Conservation (phyloP, 495 filamentous ascomycete genomes). For the Aspergillus haitiensis region DNA sequence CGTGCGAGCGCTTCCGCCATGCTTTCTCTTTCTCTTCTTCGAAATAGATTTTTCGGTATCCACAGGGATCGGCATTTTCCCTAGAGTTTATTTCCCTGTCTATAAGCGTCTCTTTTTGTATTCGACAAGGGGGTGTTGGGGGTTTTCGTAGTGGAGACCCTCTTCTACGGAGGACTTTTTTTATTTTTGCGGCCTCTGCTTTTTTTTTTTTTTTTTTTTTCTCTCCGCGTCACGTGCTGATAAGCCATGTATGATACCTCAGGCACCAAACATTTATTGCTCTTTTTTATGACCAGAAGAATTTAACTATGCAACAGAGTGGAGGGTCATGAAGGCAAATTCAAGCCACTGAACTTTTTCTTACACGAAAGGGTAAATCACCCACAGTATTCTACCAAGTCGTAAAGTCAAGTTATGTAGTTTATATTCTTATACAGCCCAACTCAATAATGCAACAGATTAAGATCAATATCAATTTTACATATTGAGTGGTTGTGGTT, state of each 20-base stretch:
- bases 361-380: too few species aligned
- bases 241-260: slow-evolving; percentile 8
- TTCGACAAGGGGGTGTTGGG: neutral
- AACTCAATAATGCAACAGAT: too few species aligned
- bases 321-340: neutral
- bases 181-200: slow-evolving; percentile 10
- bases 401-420: too few species aligned
- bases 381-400: too few species aligned
- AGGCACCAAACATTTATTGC: neutral
- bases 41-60: slow-evolving; percentile 56
- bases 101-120: neutral
- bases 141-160: neutral
- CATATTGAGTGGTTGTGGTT: too few species aligned
- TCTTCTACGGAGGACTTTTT: slow-evolving; percentile 8
- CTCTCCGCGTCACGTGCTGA: slow-evolving; percentile 21
- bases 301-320: neutral
- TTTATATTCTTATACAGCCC: too few species aligned
- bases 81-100: slow-evolving; percentile 1
- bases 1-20: slow-evolving; percentile 28
- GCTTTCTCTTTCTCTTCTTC: slow-evolving; percentile 70
- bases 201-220: slow-evolving; percentile 19
- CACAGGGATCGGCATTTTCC: slow-evolving; percentile 41
- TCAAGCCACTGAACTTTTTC: too few species aligned
- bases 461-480: too few species aligned
- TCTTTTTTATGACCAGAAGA: neutral